Evolutionary conservation across 1,139 yeast species (phyloP).

Genomic region (Debaryomyces subglobosus): DNA sequence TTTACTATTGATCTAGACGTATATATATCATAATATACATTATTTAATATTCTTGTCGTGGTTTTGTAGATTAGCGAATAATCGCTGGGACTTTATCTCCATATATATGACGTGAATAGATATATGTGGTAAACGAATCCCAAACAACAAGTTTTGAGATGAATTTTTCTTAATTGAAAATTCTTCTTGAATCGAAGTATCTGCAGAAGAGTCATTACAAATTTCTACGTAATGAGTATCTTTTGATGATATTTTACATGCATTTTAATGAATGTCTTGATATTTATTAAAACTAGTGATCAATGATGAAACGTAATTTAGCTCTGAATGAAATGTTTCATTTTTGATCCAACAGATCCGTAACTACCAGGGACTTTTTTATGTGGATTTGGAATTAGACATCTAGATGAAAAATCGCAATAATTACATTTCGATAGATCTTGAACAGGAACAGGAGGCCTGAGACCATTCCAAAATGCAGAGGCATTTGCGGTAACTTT

Average conservation of each 20-base stretch:
- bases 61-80: constrained; percentile 4
- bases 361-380: constrained; percentile 1
- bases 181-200: constrained; percentile 22
- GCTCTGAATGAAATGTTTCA: constrained; percentile 8
- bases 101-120: constrained; percentile 42
- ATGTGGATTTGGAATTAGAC: constrained; percentile 34
- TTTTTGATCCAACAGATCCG: constrained; percentile 7
- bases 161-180: constrained; percentile 5
- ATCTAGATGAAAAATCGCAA: constrained; percentile 52
- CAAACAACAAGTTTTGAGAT: constrained; percentile 25
- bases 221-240: constrained; percentile 28
- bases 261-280: constrained; percentile 7
- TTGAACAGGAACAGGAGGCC: constrained; percentile 44
- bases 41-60: background rate
- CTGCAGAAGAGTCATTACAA: constrained; percentile 47
- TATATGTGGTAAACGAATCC: constrained; percentile 55
- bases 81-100: constrained; percentile 47
- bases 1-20: background rate
- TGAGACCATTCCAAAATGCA: constrained; percentile 57
- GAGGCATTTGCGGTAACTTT: constrained; percentile 35
- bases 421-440: constrained; percentile 47
- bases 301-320: background rate
- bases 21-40: constrained; percentile 3
- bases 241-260: constrained; percentile 49
- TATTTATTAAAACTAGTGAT: background rate